phyloP scores from a whole-genome alignment of 2,329 filamentous ascomycete species.

The Sclerotinia nivalis region DNA sequence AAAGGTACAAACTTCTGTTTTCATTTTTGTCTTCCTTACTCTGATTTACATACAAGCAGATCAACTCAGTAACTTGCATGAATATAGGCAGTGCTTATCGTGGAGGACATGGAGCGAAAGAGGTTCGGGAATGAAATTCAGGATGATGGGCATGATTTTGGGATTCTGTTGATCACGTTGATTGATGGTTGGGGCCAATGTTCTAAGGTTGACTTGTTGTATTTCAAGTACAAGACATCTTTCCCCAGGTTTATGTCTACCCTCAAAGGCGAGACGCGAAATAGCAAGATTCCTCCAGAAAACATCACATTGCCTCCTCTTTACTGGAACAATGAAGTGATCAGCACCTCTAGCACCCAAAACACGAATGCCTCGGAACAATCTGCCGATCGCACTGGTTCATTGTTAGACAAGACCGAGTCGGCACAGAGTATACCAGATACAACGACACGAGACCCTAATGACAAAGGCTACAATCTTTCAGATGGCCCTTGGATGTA shows the following conservation, averaged over 20 bases:
- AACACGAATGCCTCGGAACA: not conserved
- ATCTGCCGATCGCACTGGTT: not conserved
- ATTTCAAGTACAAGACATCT: slow-evolving; percentile 24
- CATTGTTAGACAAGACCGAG: not conserved
- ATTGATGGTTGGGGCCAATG: slow-evolving; percentile 13
- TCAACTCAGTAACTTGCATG: not conserved
- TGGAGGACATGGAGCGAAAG: not conserved
- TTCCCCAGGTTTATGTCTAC: slow-evolving; percentile 26
- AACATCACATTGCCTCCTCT: not conserved
- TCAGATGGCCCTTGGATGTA: slow-evolving; percentile 37
- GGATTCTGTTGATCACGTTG: slow-evolving; percentile 8
- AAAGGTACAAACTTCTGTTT: not conserved
- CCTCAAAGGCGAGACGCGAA: slow-evolving; percentile 30
- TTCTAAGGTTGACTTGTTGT: slow-evolving; percentile 20
- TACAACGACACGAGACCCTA: not conserved
- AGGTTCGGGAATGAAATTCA: not conserved
- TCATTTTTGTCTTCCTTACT: not conserved
- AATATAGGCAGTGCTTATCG: not conserved
- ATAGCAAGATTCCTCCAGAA: slow-evolving; percentile 29
- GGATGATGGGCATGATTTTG: not conserved
- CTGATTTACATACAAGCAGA: not conserved
- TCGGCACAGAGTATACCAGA: not conserved
- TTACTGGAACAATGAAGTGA: not conserved
- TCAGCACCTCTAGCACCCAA: not conserved
- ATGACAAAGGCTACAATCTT: slow-evolving; percentile 32